Conservation (phyloP, 768 basidiomycete genomes). For the Russula brevipes region DNA sequence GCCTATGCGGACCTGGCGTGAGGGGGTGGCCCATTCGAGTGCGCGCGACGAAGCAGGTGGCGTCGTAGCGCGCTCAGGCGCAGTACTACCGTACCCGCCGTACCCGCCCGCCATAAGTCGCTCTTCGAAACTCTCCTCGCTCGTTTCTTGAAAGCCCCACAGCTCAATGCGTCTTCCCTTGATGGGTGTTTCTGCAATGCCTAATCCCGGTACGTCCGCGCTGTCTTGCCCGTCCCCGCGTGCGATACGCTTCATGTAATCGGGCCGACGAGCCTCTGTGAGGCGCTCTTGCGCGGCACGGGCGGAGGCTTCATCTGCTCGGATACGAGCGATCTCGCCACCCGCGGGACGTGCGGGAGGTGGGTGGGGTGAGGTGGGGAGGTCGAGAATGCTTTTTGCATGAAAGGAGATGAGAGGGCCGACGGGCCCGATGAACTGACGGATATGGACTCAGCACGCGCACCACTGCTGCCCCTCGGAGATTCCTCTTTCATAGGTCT, state of each 20-base stretch:
- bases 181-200: constrained; percentile 62
- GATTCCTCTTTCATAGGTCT: constrained; percentile 13
- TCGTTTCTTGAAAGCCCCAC: constrained; percentile 37
- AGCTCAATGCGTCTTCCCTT: constrained; percentile 70
- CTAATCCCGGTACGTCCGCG: constrained; percentile 37
- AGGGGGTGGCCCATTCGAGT: constrained; percentile 47
- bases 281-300: constrained; percentile 46
- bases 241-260: constrained; percentile 55
- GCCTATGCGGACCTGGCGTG: constrained; percentile 42
- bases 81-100: constrained; percentile 51
- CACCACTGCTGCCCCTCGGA: constrained; percentile 14
- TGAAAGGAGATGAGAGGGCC: constrained; percentile 33
- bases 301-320: constrained; percentile 48
- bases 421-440: constrained; percentile 28
- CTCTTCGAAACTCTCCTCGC: constrained; percentile 79
- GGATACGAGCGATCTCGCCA: constrained; percentile 58
- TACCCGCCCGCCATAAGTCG: constrained; percentile 80
- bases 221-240: constrained; percentile 37
- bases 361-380: constrained; percentile 25
- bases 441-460: constrained; percentile 18
- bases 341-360: constrained; percentile 34
- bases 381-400: constrained; percentile 25
- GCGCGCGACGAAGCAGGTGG: constrained; percentile 41
- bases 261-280: constrained; percentile 60
- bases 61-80: constrained; percentile 26